A percentile compares a stretch with the other conserved stretches of the same genome.
Conservation (phyloP, 805 yeast species). For the Wickerhamiella vanderwaltii region DNA sequence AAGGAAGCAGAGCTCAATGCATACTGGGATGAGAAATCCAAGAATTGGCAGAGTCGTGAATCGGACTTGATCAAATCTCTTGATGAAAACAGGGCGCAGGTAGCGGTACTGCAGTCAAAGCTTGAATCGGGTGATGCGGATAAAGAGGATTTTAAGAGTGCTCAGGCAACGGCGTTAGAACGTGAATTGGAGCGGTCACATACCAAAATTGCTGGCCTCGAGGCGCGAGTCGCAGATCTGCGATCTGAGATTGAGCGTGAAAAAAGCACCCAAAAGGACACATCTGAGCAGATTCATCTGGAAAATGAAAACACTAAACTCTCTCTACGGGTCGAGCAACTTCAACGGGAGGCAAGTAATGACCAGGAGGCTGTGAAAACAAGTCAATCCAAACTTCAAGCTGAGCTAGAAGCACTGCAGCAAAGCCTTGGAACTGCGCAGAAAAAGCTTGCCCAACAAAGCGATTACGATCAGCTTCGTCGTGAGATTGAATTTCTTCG, state of each 20-base stretch:
- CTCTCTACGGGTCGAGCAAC: constrained; percentile 13
- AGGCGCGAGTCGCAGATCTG: constrained; percentile 63
- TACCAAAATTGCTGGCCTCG: constrained; percentile 54
- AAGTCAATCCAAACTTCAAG: constrained; percentile 8
- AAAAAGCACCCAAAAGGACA: constrained; percentile 25
- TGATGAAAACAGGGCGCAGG: constrained; percentile 50
- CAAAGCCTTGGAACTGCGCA: constrained; percentile 4
- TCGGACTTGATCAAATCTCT: constrained; percentile 42
- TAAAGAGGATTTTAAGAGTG: constrained; percentile 13
- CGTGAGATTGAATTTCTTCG: constrained; percentile 56
- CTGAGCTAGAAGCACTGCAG: constrained; percentile 9
- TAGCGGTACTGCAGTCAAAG: constrained; percentile 53
- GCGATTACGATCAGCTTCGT: constrained; percentile 68
- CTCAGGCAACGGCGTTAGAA: constrained; percentile 49
- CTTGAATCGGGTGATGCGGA: constrained; percentile 19
- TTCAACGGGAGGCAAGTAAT: constrained; percentile 12
- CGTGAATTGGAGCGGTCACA: constrained; percentile 67
- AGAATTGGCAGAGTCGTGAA: constrained; percentile 50
- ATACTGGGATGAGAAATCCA: constrained; percentile 57
- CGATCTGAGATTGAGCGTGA: constrained; percentile 48
- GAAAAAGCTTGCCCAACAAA: constrained; percentile 15
- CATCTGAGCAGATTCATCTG: constrained; percentile 8
- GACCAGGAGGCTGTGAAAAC: constrained; percentile 1
- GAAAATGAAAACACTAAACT: constrained; percentile 16
- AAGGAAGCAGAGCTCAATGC: constrained; percentile 65